Conservation (phyloP, 192 early-diverging fungal species). For the Helicostylum pulchrum region DNA sequence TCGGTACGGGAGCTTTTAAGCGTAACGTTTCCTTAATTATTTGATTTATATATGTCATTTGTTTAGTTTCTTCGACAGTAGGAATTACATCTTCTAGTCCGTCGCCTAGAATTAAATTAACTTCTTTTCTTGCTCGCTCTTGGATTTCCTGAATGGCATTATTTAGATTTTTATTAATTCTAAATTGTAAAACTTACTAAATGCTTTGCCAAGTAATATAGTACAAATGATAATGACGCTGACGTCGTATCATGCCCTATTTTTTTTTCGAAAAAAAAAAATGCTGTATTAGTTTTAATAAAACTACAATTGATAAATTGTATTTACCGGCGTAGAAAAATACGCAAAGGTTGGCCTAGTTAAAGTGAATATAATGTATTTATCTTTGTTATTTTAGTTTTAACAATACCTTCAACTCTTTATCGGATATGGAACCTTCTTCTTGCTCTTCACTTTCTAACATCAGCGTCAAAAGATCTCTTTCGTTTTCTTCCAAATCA, state of each 20-base stretch:
- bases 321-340: constrained; percentile 53
- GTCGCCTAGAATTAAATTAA: constrained; percentile 15
- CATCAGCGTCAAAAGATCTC: constrained; percentile 52
- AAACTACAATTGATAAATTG: no score
- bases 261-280: no score
- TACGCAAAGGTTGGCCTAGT: constrained; percentile 42
- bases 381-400: neutral
- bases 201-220: constrained; percentile 49
- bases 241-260: constrained; percentile 29
- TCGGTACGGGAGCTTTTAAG: neutral
- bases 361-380: neutral
- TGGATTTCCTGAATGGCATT: constrained; percentile 23
- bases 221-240: constrained; percentile 31
- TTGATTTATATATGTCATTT: constrained; percentile 23
- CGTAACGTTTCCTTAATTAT: constrained; percentile 31
- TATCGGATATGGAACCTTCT: neutral
- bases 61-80: constrained; percentile 18
- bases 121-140: constrained; percentile 29
- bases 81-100: constrained; percentile 20
- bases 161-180: no score
- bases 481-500: constrained; percentile 25
- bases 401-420: neutral
- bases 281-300: no score
- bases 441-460: constrained; percentile 40
- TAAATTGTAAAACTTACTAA: neutral